These are phyloP conservation scores for Gossypium rotundifolium DNA, from an alignment of 345 rosid genomes.

Conservation along the genomic window DNA sequence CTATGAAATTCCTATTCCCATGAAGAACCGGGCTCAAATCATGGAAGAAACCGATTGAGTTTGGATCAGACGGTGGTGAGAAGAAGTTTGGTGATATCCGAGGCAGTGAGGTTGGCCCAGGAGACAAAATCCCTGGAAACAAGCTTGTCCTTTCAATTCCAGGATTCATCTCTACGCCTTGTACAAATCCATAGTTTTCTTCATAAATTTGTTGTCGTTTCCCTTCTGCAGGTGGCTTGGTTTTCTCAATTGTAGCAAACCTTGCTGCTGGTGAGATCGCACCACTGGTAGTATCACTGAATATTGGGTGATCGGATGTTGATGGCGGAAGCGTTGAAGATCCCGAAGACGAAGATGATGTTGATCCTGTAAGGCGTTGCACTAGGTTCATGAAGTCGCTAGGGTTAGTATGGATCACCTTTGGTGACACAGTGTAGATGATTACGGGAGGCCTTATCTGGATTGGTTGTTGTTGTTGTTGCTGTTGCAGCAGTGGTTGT, in stretches of 20 bases:
- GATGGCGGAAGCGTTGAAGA: constrained; percentile 9
- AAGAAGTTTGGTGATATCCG: constrained; percentile 59
- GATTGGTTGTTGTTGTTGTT: constrained; percentile 12
- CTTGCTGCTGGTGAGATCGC: constrained; percentile 19
- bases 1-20: constrained; percentile 14
- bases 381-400: constrained; percentile 6
- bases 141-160: not conserved
- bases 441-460: constrained; percentile 19
- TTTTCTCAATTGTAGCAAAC: constrained; percentile 57
- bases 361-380: constrained; percentile 61
- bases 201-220: constrained; percentile 8
- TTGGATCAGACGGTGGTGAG: constrained; percentile 49
- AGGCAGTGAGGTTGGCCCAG: constrained; percentile 36
- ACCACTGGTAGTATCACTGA: constrained; percentile 17
- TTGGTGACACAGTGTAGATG: not conserved
- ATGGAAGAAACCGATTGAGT: constrained; percentile 41
- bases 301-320: not conserved
- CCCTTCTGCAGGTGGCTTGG: constrained; percentile 29
- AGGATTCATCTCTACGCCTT: constrained; percentile 10
- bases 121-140: not conserved
- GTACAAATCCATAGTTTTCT: constrained; percentile 28
- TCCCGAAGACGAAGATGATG: constrained; percentile 29
- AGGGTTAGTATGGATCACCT: constrained; percentile 5
- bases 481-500: constrained; percentile 2
- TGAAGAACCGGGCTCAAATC: constrained; percentile 50